A percentile compares a stretch with the other conserved stretches of the same genome.
These are phyloP conservation scores for Stephania yunnanensis DNA, from an alignment of 164 flowering plant genomes.

Conservation along the genomic window DNA sequence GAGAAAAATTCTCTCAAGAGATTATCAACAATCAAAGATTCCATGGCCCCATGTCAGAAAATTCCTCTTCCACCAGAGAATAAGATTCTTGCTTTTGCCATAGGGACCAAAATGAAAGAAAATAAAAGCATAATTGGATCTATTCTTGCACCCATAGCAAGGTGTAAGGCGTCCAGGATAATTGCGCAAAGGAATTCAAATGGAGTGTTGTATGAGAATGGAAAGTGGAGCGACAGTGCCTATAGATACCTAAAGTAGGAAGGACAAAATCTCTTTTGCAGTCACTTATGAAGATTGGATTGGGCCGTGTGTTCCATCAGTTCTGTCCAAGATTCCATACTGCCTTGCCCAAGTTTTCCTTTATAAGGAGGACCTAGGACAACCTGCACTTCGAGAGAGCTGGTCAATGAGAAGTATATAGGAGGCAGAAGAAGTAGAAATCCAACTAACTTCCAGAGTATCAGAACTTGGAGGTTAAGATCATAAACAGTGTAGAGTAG, in stretches of 20 bases:
- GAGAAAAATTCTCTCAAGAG: constrained; percentile 9
- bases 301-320: constrained; percentile 28
- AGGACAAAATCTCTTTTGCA: constrained; percentile 55
- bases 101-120: constrained; percentile 35
- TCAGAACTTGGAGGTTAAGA: background rate
- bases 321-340: constrained; percentile 55
- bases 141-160: constrained; percentile 64
- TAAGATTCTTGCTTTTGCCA: constrained; percentile 52
- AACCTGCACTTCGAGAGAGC: constrained; percentile 23
- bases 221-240: constrained; percentile 28
- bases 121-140: constrained; percentile 39
- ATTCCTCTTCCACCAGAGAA: constrained; percentile 35
- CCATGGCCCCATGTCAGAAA: constrained; percentile 38
- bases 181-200: constrained; percentile 29
- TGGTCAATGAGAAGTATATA: constrained; percentile 19
- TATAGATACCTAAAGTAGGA: constrained; percentile 30
- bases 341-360: constrained; percentile 22
- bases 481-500: background rate
- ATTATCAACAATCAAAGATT: constrained; percentile 35
- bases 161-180: constrained; percentile 36
- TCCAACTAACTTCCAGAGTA: background rate
- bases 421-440: background rate
- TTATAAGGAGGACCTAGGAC: constrained; percentile 36
- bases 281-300: constrained; percentile 63
- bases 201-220: constrained; percentile 29